These are phyloP conservation scores for Kwoniella europaea DNA, from an alignment of 768 basidiomycete species.

Conservation along the genomic window DNA sequence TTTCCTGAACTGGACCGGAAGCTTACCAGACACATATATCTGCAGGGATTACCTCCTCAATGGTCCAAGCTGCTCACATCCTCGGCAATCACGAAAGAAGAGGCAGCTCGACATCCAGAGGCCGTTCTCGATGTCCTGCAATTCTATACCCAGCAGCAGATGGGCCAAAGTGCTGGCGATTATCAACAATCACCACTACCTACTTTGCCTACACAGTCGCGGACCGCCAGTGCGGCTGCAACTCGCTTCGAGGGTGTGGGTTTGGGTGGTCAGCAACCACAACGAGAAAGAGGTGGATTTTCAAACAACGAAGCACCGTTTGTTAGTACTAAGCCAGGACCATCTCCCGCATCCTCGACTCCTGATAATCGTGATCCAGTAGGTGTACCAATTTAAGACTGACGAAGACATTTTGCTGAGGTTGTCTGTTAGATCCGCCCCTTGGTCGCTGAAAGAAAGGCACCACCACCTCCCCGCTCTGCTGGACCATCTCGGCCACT, in stretches of 20 bases:
- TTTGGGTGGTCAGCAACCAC: slow-evolving; percentile 69
- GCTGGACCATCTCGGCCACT: slow-evolving; percentile 26
- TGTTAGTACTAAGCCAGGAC: not conserved
- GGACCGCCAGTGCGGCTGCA: slow-evolving; percentile 51
- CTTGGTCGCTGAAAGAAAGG: slow-evolving; percentile 52
- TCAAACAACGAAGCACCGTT: not conserved
- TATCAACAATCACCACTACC: slow-evolving; percentile 34
- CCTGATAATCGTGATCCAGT: not conserved
- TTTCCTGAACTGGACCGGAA: not conserved
- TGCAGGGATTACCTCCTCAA: slow-evolving; percentile 91
- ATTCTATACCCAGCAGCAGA: slow-evolving; percentile 95
- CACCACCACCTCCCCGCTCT: slow-evolving; percentile 49
- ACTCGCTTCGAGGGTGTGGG: slow-evolving; percentile 90
- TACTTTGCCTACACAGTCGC: slow-evolving; percentile 57
- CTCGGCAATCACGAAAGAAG: slow-evolving; percentile 95
- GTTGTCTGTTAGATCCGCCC: slow-evolving; percentile 19
- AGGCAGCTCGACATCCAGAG: slow-evolving; percentile 95
- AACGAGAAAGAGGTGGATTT: slow-evolving; percentile 38
- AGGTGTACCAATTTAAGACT: not conserved
- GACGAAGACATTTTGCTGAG: not conserved
- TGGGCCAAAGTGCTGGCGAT: slow-evolving; percentile 31
- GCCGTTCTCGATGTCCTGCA: slow-evolving; percentile 96
- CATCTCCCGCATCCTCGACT: not conserved
- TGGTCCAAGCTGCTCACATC: slow-evolving; percentile 97
- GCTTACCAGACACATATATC: not conserved